phyloP scores from a whole-genome alignment of 208 protist genomes.

The Crithidia fasciculata region DNA sequence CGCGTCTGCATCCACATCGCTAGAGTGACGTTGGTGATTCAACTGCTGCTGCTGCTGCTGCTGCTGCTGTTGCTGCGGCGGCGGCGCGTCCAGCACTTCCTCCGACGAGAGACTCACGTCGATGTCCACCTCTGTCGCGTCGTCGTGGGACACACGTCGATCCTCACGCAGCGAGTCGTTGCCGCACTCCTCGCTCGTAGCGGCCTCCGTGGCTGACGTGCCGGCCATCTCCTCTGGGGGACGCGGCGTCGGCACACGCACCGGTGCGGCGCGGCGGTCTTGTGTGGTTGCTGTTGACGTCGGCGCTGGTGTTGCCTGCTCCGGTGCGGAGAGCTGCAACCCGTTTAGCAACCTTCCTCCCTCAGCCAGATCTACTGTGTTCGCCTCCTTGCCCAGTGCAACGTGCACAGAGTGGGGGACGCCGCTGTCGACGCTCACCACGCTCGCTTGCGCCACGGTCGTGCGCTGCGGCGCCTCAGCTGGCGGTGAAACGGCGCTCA shows the following conservation, averaged over 20 bases:
- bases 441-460: conserved; percentile 4
- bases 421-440: conserved; percentile 9
- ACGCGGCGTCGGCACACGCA: background rate
- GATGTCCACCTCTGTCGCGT: conserved; percentile 7
- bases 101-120: background rate
- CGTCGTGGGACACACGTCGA: background rate
- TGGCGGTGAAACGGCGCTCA: background rate
- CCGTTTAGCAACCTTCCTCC: background rate
- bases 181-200: background rate
- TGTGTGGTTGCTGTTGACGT: background rate
- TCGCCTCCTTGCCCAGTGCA: background rate
- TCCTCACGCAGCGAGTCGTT: conserved; percentile 1
- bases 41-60: background rate
- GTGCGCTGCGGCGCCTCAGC: background rate
- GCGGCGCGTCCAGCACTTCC: background rate
- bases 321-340: background rate
- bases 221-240: background rate
- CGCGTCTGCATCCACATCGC: too few relatives aligned
- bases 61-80: background rate
- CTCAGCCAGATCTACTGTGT: background rate
- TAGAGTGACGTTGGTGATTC: too few relatives aligned
- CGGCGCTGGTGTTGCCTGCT: background rate
- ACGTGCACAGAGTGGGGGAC: conserved; percentile 19
- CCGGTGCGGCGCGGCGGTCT: background rate
- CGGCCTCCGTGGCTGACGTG: background rate